These are phyloP conservation scores for Pleurotus platypus DNA, from an alignment of 768 basidiomycete genomes.

Conservation along the genomic window DNA sequence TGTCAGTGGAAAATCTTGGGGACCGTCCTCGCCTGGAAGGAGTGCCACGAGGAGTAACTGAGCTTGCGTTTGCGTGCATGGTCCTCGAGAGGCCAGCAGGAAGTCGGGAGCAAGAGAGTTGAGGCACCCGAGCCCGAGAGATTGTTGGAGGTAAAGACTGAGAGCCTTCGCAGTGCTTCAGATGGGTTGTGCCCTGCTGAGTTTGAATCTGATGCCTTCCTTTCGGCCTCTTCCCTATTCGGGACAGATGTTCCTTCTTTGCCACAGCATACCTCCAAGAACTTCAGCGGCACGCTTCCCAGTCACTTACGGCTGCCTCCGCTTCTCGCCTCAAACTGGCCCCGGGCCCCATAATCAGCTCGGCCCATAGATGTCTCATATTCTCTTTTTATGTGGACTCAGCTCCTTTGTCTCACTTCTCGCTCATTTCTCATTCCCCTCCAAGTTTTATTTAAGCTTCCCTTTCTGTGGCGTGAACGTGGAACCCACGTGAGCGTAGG, in stretches of 20 bases:
- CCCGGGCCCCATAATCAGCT: neutral
- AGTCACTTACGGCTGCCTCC: conserved; percentile 7
- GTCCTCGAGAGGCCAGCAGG: neutral
- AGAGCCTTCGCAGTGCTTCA: conserved; percentile 4
- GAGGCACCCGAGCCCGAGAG: neutral
- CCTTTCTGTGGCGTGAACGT: conserved; percentile 4
- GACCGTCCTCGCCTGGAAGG: conserved; percentile 64
- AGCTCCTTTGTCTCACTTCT: neutral
- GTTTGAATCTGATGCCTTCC: conserved; percentile 5
- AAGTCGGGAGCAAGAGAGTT: conserved; percentile 2
- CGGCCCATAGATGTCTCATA: neutral
- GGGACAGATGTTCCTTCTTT: conserved; percentile 5
- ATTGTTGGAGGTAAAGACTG: conserved; percentile 6
- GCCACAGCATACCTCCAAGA: conserved; percentile 10
- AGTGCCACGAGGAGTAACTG: conserved; percentile 46
- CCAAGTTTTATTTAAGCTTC: conserved; percentile 8
- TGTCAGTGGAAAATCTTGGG: conserved; percentile 48
- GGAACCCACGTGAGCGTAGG: conserved; percentile 5
- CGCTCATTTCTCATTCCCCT: neutral
- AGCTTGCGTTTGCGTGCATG: conserved; percentile 6
- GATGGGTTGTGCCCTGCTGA: conserved; percentile 7
- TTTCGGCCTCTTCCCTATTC: conserved; percentile 1
- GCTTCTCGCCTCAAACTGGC: neutral
- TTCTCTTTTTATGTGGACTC: neutral
- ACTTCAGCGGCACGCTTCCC: conserved; percentile 8